Evolutionary conservation across 1,284 basidiomycete genomes (phyloP).

Genomic region (Malassezia pachydermatis): DNA sequence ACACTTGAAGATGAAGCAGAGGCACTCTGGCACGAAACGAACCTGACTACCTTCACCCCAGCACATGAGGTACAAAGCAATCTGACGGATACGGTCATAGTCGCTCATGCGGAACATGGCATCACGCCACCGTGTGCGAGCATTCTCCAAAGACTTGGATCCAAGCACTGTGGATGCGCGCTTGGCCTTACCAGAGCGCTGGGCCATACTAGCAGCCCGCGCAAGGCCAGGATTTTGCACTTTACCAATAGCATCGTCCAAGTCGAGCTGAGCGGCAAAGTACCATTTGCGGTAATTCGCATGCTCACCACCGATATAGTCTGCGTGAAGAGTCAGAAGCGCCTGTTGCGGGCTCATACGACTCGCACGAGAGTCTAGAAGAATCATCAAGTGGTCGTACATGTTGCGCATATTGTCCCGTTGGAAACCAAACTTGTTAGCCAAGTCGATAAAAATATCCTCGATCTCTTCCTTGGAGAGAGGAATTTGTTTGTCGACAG

Average conservation of each 20-base stretch:
- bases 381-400: conserved; percentile 97
- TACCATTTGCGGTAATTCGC: conserved; percentile 63
- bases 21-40: conserved; percentile 90
- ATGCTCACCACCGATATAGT: conserved; percentile 84
- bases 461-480: conserved; percentile 98
- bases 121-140: conserved; percentile 83
- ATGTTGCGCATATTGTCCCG: conserved; percentile 60
- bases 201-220: conserved; percentile 69
- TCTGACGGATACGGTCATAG: conserved; percentile 91
- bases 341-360: conserved; percentile 96
- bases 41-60: conserved; percentile 99
- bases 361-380: conserved; percentile 60
- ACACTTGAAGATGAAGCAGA: conserved; percentile 99
- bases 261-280: conserved; percentile 95
- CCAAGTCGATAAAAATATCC: conserved; percentile 92
- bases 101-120: conserved; percentile 99
- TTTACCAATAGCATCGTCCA: conserved; percentile 91
- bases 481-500: conserved; percentile 78
- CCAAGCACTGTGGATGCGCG: conserved; percentile 41
- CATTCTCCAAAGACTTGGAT: conserved; percentile 70
- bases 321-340: conserved; percentile 78
- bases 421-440: conserved; percentile 98
- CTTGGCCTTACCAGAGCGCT: conserved; percentile 23
- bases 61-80: conserved; percentile 86
- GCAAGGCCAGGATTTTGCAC: conserved; percentile 81